Evolutionary conservation across 164 flowering plant genomes (phyloP).

Genomic region (Magnolia kwangsiensis): DNA sequence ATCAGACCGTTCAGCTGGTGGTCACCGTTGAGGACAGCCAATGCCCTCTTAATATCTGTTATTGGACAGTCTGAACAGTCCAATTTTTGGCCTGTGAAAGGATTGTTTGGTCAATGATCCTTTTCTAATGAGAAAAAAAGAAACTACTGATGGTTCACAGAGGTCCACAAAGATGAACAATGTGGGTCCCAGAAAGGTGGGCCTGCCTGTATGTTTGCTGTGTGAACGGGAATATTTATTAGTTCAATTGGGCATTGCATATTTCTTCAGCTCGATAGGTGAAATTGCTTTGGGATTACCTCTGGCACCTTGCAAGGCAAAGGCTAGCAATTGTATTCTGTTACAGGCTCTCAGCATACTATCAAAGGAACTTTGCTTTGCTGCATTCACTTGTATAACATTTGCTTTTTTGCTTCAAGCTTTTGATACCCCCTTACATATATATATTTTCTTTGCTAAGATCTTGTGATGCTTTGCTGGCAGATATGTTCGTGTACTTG

Average conservation of each 20-base stretch:
- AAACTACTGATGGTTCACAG: too few species aligned
- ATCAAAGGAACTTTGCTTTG: neutral
- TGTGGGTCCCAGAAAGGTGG: neutral
- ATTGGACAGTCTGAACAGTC: too few species aligned
- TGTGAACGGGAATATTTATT: neutral
- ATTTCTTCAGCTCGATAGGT: neutral
- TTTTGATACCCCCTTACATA: too few species aligned
- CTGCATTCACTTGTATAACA: neutral
- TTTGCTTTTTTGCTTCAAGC: neutral
- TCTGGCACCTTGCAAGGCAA: neutral
- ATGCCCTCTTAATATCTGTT: too few species aligned
- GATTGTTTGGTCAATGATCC: too few species aligned
- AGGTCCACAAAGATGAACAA: too few species aligned
- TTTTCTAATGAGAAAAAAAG: too few species aligned
- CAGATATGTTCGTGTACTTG: constrained; percentile 89
- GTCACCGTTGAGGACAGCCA: too few species aligned
- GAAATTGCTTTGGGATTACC: neutral
- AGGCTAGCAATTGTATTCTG: neutral
- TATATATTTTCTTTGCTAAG: neutral
- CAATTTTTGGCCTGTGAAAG: too few species aligned
- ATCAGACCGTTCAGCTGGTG: too few species aligned
- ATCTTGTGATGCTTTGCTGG: constrained; percentile 4
- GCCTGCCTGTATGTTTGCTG: neutral
- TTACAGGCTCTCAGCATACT: neutral
- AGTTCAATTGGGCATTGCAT: neutral